phyloP scores from a whole-genome alignment of 495 filamentous ascomycete genomes.

The Talaromyces liani region DNA sequence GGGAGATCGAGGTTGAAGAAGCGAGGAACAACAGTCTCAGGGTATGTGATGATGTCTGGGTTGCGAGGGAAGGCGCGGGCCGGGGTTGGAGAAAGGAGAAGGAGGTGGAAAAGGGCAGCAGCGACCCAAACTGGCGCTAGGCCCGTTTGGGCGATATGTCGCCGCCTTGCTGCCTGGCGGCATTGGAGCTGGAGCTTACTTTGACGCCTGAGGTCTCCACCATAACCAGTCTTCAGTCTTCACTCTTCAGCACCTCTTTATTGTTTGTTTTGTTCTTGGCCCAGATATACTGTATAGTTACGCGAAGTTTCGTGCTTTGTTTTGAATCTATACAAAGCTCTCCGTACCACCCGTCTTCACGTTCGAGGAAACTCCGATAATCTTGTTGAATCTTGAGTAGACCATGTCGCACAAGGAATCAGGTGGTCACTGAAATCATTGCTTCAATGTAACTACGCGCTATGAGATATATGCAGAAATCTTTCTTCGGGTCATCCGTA shows the following conservation, averaged over 20 bases:
- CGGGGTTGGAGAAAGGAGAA: slow-evolving; percentile 19
- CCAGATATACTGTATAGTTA: too few relatives aligned
- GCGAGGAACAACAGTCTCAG: slow-evolving; percentile 11
- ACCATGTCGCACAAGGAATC: neutral
- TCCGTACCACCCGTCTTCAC: neutral
- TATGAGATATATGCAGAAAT: neutral
- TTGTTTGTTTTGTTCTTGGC: too few relatives aligned
- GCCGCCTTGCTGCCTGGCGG: neutral
- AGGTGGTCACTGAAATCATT: neutral
- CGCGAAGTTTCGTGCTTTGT: too few relatives aligned
- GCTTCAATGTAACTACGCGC: neutral
- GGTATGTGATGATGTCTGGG: slow-evolving; percentile 4
- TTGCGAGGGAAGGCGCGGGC: neutral
- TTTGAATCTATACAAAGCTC: neutral
- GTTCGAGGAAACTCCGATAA: neutral
- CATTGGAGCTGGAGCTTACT: neutral
- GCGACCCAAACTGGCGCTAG: slow-evolving; percentile 1
- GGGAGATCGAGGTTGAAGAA: slow-evolving; percentile 21
- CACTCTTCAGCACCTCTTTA: too few relatives aligned
- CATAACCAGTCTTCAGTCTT: neutral
- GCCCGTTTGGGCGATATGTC: neutral
- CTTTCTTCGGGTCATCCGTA: neutral
- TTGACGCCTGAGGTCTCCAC: neutral
- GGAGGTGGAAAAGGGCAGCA: slow-evolving; percentile 20
- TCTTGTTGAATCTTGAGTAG: too few relatives aligned